A percentile compares a stretch with the other conserved stretches of the same genome.
These are phyloP conservation scores for Gamarada debralockiae DNA, from an alignment of 495 filamentous ascomycete genomes.

Conservation along the genomic window DNA sequence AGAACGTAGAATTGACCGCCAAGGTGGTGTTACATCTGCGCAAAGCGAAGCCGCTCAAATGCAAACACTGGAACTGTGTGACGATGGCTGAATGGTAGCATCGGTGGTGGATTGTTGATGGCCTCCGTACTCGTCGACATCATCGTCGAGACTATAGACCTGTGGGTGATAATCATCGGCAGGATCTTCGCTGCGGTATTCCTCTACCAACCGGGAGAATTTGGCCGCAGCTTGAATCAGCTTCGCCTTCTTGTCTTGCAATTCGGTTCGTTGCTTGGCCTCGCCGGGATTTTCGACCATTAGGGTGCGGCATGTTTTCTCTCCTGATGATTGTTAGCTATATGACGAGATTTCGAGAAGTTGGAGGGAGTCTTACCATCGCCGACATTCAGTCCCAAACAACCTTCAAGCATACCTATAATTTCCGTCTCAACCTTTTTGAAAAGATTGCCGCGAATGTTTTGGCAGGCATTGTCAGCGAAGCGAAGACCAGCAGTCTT, in stretches of 20 bases:
- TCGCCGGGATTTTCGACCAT: neutral
- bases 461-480: conserved; percentile 42
- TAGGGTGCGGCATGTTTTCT: neutral
- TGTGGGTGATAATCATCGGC: neutral
- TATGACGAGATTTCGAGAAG: neutral
- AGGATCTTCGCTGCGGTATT: neutral
- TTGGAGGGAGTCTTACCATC: neutral
- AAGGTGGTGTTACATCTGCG: no score
- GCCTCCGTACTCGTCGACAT: neutral
- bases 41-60: no score
- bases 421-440: conserved; percentile 29
- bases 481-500: conserved; percentile 45
- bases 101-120: no score
- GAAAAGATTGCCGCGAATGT: conserved; percentile 42
- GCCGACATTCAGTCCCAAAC: conserved; percentile 26
- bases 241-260: neutral
- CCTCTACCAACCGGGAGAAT: neutral
- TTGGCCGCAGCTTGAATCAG: neutral
- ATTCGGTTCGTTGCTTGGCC: neutral
- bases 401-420: conserved; percentile 33
- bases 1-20: no score
- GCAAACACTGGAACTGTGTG: no score
- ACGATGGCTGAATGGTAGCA: no score
- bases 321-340: neutral
- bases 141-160: neutral